Base-by-base conservation (phyloP, 2,329 filamentous ascomycete species). In the Dactylellina haptotyla region DNA sequence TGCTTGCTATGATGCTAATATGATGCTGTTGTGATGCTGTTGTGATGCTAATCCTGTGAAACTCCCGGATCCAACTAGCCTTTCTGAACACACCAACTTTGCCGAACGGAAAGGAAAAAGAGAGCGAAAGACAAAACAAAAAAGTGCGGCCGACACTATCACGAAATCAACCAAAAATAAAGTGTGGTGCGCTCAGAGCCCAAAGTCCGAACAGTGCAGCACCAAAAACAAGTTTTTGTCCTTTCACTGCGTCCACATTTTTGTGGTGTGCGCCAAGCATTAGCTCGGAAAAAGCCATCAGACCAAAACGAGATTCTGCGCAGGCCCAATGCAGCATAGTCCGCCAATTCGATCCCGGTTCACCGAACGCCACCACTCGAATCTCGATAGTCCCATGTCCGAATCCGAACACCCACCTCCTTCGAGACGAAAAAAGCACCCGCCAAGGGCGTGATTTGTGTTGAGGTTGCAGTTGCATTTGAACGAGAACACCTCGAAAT, bases 161-260 rank as follows among this genome's bases (percentile, higher is more conserved):
- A 53, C 37, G 37, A 34, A 53, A 34, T 53, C n/a, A 28, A 41
- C 37, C 34, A 57, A 65, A 65, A 28, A 50, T n/a, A n/a, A n/a
- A n/a, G n/a, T n/a, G n/a, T n/a, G n/a, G 23, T 26, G 48, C 48
- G 37, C 48, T 34, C 28, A 30, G 14, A 34, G 30, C 18, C 23
- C 51, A 39, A 4, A 41, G 6, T 25, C 32, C 30, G n/a, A 37
- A 61, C 37, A n/a, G 25, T 26, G 30, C 56, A 39, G 54, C 9
- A 3, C 45, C 9, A n/a, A 50, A 73, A 73, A 66, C 69, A 45
- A 56, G 69, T 73, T 73, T 72, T 69, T 54, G 16, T 43, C 23
- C 25, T 25, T 56, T 32, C 26, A n/a, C 18, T 41, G 37, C 16
- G 41, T 46, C 23, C 41, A 20, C n/a, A 46, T 46, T 46, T 23